Evolutionary conservation across 257 asterid genomes (phyloP).

Genomic region (Solanum chaucha): DNA sequence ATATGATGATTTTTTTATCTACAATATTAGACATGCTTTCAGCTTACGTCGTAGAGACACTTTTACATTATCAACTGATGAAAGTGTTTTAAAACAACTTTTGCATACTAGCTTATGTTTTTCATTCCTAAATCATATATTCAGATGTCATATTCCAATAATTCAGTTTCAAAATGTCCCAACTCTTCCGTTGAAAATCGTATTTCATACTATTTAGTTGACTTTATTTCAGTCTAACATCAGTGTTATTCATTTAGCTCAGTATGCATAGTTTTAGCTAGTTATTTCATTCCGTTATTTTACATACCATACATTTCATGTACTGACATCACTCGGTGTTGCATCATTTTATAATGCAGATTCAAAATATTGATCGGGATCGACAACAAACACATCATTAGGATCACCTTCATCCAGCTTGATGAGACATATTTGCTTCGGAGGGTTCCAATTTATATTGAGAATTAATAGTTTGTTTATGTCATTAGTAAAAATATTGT

Average conservation of each 20-base stretch:
- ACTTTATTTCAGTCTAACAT: no score
- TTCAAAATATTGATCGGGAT: no score
- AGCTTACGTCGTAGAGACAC: no score
- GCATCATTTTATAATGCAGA: no score
- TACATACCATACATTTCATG: neutral
- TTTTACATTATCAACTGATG: no score
- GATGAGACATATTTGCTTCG: neutral
- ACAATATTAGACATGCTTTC: no score
- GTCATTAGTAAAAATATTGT: no score
- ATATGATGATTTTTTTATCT: no score
- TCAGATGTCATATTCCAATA: neutral
- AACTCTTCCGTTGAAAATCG: neutral
- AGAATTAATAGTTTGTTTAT: neutral
- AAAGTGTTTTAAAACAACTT: no score
- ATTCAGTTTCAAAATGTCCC: neutral
- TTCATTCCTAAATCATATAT: no score
- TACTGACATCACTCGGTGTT: rapidly evolving
- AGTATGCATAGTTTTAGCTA: neutral
- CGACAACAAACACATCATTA: neutral
- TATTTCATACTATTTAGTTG: neutral
- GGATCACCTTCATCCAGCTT: neutral
- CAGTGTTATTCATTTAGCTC: neutral
- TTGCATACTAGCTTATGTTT: no score
- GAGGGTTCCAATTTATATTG: neutral
- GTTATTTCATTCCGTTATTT: no score